phyloP scores from a whole-genome alignment of 305 asterid species.

The Plantago lanceolata region DNA sequence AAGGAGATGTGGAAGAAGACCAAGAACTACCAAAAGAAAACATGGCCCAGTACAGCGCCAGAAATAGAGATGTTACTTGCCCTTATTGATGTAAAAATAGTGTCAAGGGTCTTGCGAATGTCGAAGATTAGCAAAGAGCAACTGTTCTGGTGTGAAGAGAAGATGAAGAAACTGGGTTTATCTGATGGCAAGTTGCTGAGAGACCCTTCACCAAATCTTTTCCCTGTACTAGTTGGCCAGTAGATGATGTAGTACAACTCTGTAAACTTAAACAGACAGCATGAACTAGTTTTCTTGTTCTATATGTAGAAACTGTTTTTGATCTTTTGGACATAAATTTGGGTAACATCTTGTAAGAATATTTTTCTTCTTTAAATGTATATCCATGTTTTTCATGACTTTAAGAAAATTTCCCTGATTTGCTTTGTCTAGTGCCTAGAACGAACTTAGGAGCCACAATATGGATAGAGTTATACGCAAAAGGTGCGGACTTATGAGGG shows the following conservation, averaged over 20 bases:
- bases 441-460: no score
- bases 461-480: no score
- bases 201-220: conserved; percentile 73
- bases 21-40: conserved; percentile 56
- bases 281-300: neutral
- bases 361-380: no score
- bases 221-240: conserved; percentile 43
- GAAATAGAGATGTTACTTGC: conserved; percentile 70
- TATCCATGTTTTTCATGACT: no score
- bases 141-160: conserved; percentile 82
- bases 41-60: conserved; percentile 52
- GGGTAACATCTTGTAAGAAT: no score
- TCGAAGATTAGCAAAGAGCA: conserved; percentile 60
- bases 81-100: conserved; percentile 58
- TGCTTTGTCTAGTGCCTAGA: no score
- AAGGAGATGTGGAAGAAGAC: conserved; percentile 68
- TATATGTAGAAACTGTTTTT: neutral
- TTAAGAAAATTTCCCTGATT: no score
- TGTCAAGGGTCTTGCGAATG: conserved; percentile 62
- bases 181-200: conserved; percentile 64
- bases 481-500: no score
- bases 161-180: conserved; percentile 66
- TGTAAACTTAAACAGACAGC: neutral
- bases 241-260: neutral
- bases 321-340: neutral